Percentiles rank a stretch among this genome's conserved stretches.
Evolutionary conservation across 116 monocot genomes (phyloP).

Genomic region (Dioscorea cayenensis): DNA sequence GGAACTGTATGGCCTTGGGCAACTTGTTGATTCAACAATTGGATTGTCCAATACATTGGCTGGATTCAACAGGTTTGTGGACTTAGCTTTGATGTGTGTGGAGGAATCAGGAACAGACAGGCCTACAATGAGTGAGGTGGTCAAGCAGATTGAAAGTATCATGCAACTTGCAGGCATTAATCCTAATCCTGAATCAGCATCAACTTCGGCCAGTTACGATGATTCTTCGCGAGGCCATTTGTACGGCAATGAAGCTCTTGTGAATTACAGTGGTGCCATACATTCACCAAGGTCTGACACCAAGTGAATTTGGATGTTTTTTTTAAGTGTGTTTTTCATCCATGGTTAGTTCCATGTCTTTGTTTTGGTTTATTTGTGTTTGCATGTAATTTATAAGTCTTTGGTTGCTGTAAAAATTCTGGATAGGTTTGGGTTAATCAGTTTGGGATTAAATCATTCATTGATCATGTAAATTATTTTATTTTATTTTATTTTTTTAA

Average conservation of each 20-base stretch:
- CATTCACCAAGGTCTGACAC: no score
- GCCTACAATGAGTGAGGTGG: conserved; percentile 31
- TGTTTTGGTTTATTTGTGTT: no score
- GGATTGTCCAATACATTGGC: conserved; percentile 7
- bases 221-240: conserved; percentile 14
- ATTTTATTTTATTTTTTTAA: no score
- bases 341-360: no score
- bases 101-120: conserved; percentile 20
- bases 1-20: conserved; percentile 25
- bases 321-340: no score
- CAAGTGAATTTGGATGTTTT: no score
- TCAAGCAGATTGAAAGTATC: conserved; percentile 33
- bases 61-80: conserved; percentile 26
- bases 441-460: no score
- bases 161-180: conserved; percentile 27
- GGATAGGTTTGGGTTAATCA: no score
- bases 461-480: no score
- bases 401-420: no score
- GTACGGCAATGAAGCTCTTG: conserved; percentile 16
- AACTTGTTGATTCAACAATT: conserved; percentile 26
- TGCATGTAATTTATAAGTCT: no score
- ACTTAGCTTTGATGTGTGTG: conserved; percentile 28
- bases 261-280: conserved; percentile 22
- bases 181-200: conserved; percentile 16
- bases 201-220: conserved; percentile 20